Evolutionary conservation across 208 protist genomes (phyloP).

Genomic region (Plasmodiophora brassicae): DNA sequence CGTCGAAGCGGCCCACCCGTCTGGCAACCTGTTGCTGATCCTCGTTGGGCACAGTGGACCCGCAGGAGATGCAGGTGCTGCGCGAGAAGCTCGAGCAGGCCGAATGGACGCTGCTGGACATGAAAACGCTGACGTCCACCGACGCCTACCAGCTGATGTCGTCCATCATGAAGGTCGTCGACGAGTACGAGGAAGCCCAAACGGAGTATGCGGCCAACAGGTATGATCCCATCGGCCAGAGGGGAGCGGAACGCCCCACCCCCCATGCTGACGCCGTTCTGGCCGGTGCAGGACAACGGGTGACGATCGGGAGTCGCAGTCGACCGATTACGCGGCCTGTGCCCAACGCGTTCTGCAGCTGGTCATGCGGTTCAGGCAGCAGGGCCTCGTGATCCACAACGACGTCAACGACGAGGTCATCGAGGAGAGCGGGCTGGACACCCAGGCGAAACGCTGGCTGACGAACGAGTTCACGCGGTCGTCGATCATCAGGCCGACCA

Average conservation of each 20-base stretch:
- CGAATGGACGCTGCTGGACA: background rate
- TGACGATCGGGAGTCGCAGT: too few species aligned
- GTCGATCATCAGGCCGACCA: background rate
- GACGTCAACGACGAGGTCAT: conserved; percentile 33
- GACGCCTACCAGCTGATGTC: background rate
- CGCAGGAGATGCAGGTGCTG: background rate
- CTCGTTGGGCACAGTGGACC: too few species aligned
- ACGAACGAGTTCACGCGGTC: conserved; percentile 21
- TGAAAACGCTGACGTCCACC: background rate
- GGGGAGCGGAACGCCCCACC: too few species aligned
- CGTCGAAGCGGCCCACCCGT: too few species aligned
- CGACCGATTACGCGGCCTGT: background rate
- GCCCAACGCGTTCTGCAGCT: background rate
- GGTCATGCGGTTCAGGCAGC: background rate
- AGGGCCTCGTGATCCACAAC: background rate
- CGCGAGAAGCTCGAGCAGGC: background rate
- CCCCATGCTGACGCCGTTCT: too few species aligned
- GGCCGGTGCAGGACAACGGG: too few species aligned
- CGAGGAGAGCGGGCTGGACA: background rate
- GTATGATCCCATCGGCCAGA: too few species aligned
- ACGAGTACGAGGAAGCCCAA: conserved; percentile 14
- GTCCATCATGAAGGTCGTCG: background rate
- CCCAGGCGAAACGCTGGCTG: background rate
- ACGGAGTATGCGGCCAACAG: too few species aligned
- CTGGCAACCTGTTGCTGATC: too few species aligned